Evolutionary conservation across 805 yeast genomes (phyloP), one percentile per base, ranked within the genome.

Genomic region (Wickerhamomyces pijperi): DNA sequence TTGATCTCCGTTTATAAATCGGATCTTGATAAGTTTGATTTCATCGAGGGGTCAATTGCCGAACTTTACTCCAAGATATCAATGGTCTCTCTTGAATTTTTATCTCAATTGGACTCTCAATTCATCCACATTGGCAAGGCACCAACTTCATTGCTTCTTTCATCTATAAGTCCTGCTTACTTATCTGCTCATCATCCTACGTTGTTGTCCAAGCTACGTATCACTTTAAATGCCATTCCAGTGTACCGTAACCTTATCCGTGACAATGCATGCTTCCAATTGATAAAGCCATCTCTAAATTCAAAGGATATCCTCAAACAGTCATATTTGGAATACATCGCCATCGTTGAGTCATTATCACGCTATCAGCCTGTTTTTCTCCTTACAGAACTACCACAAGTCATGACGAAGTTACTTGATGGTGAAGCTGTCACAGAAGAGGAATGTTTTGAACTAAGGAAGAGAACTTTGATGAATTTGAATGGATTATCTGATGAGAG

Each of bases 261-360:
- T 5, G 34, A 40, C 9, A 34, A 25, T 7, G 29, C 13, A 1
- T 9, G 45, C 5, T 52, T 51, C 25, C 17, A 17, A 1, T 4
- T 41, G 2, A 41, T 49, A 3, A 37, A 38, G 34, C 35, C 39
- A 3, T 37, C 39, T 9, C 3, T 53, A 17, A 39, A 35, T 1
- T 38, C 51, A 1, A 16, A 37, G 3, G 32, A 34, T 1, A 20
- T 50, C 8, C 19, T 42, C 7, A 45, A 45, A 28, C 39, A 50
- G 1, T 49, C 55, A 4, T 51, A 50, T 23, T 28, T 50, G 15
- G 50, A 51, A n/a, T 19, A 48, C 3, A 41, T 53, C 34, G 50
- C 46, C 2, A 28, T 53, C 1, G 31, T 48, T 3, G 28, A 35
- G 3, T 28, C 28, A 1, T 16, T 53, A 3, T 25, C 51, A 2